Percentiles rank a stretch among this genome's conserved stretches.
These are phyloP conservation scores for Venturia oleaginea DNA, from an alignment of 2,329 filamentous ascomycete species.

Conservation along the genomic window DNA sequence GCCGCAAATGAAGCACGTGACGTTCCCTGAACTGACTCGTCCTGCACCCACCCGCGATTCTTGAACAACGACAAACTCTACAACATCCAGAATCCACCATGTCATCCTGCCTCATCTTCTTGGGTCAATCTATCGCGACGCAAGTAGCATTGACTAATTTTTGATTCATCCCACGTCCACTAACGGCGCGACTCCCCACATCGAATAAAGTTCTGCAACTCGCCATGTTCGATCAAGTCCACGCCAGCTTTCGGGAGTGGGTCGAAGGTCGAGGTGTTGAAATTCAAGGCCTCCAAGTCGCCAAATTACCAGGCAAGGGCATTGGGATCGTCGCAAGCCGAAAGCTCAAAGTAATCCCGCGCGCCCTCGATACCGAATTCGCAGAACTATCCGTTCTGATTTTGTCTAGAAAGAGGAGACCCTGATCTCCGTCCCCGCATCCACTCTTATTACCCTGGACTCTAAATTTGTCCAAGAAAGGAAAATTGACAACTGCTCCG, in stretches of 20 bases:
- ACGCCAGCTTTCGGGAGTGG: slow-evolving; percentile 9
- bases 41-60: too few species aligned
- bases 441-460: slow-evolving; percentile 55
- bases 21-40: too few species aligned
- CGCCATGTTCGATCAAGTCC: neutral
- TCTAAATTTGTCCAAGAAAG: slow-evolving; percentile 41
- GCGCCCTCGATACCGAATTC: slow-evolving; percentile 12
- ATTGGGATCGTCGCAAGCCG: slow-evolving; percentile 68
- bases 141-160: neutral
- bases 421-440: slow-evolving; percentile 56
- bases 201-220: too few species aligned
- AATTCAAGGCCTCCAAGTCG: slow-evolving; percentile 58
- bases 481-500: slow-evolving; percentile 46
- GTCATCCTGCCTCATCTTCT: too few species aligned
- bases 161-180: neutral
- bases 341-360: slow-evolving; percentile 48
- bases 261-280: slow-evolving; percentile 54
- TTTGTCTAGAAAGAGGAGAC: slow-evolving; percentile 45
- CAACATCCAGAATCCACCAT: too few species aligned
- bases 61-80: too few species aligned
- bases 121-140: too few species aligned
- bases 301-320: slow-evolving; percentile 60
- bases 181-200: neutral
- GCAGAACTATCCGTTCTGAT: slow-evolving; percentile 14
- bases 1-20: too few species aligned